phyloP scores from a whole-genome alignment of 345 rosid genomes.

The Garcia nutans region DNA sequence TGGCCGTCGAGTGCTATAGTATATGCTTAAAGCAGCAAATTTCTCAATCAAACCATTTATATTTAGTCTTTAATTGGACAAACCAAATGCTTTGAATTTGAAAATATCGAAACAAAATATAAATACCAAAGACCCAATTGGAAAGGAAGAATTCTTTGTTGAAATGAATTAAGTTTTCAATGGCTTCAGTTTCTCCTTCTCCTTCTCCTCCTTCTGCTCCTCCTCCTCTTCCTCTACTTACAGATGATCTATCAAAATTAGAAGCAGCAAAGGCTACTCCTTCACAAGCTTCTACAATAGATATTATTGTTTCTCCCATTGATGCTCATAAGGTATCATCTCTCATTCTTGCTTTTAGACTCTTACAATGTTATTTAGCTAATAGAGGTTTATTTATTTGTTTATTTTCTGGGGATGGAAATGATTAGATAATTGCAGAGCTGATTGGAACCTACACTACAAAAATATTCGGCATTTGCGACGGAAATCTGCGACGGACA shows the following conservation, averaged over 20 bases:
- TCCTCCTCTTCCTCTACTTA: neutral
- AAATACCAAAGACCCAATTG: neutral
- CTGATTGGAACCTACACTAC: constrained; percentile 52
- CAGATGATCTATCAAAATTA: constrained; percentile 1
- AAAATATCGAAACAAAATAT: neutral
- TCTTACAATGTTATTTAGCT: no score
- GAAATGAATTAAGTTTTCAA: neutral
- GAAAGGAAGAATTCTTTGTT: neutral
- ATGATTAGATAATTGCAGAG: constrained; percentile 40
- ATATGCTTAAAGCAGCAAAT: no score
- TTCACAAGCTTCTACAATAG: constrained; percentile 1
- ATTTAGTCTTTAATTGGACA: no score
- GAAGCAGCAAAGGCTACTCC: constrained; percentile 13
- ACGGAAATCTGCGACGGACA: no score
- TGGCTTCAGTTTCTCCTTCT: neutral
- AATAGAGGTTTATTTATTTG: no score
- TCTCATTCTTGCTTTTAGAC: no score
- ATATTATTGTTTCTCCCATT: constrained; percentile 3
- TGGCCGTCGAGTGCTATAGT: no score
- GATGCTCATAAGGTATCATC: constrained; percentile 13
- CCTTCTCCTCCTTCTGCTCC: neutral
- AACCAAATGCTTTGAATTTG: no score
- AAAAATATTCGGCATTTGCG: no score
- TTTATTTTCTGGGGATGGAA: no score
- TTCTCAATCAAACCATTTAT: no score